phyloP scores from a whole-genome alignment of 2,329 filamentous ascomycete genomes.

The Neospermospora avenae region DNA sequence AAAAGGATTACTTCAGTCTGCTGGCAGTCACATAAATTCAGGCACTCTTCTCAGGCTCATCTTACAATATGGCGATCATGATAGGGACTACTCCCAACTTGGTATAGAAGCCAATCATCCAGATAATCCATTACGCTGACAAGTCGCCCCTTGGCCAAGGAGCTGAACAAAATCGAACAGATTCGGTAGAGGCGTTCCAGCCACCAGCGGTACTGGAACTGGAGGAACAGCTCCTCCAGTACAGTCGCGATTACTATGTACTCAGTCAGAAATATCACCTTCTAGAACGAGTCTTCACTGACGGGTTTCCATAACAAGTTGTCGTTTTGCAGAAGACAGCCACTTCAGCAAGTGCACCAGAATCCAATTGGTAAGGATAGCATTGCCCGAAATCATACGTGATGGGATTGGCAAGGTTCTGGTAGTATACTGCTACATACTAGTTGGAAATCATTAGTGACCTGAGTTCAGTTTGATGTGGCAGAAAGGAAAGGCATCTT shows the following conservation, averaged over 20 bases:
- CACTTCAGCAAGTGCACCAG: not conserved
- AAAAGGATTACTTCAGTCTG: too few relatives aligned
- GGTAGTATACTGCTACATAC: conserved; percentile 4
- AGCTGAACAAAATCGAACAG: not conserved
- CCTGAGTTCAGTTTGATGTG: too few relatives aligned
- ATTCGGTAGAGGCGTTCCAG: not conserved
- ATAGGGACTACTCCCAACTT: too few relatives aligned
- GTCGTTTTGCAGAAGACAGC: conserved; percentile 6
- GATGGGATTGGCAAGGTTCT: not conserved
- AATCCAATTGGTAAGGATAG: not conserved
- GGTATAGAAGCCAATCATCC: not conserved
- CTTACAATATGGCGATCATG: too few relatives aligned
- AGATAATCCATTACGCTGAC: conserved; percentile 1
- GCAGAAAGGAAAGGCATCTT: too few relatives aligned
- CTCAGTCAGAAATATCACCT: not conserved
- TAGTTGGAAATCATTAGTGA: not conserved
- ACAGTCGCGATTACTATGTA: not conserved
- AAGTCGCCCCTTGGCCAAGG: conserved; percentile 2
- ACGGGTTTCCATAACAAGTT: conserved; percentile 1
- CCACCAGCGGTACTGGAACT: not conserved
- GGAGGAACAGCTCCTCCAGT: not conserved
- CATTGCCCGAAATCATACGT: not conserved
- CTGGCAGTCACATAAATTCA: too few relatives aligned
- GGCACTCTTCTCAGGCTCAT: too few relatives aligned
- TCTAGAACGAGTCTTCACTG: not conserved